These are phyloP conservation scores for Arabidopsis arenosa DNA, from an alignment of 345 rosid species.

Conservation along the genomic window DNA sequence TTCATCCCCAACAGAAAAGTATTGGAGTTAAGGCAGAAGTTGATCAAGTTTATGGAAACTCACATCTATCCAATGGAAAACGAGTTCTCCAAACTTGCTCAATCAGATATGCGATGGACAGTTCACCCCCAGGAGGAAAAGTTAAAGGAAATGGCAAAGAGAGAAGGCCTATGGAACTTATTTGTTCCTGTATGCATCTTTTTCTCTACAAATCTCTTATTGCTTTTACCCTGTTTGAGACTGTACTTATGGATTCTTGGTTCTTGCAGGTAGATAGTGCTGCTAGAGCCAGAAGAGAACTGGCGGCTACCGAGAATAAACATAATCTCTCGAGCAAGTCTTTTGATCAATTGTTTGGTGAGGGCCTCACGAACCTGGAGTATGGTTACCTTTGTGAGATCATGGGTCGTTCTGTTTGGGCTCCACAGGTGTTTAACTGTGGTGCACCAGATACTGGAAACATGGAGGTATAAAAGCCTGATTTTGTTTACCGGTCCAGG, in stretches of 20 bases:
- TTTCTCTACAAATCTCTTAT: conserved; percentile 10
- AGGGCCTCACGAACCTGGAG: conserved; percentile 93
- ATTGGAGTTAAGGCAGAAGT: conserved; percentile 62
- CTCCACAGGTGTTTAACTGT: conserved; percentile 95
- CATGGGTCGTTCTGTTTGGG: conserved; percentile 96
- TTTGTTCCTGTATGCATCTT: conserved; percentile 74
- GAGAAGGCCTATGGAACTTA: conserved; percentile 92
- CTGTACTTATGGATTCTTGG: conserved; percentile 25
- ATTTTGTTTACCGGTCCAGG: conserved; percentile 4
- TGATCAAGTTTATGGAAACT: conserved; percentile 90
- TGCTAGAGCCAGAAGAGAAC: conserved; percentile 67
- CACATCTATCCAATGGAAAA: conserved; percentile 82
- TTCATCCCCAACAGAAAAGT: conserved; percentile 74
- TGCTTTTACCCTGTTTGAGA: conserved; percentile 16
- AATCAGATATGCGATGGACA: conserved; percentile 78
- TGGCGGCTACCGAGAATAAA: conserved; percentile 53
- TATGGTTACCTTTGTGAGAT: conserved; percentile 98
- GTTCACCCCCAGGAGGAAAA: conserved; percentile 93
- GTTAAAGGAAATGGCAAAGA: conserved; percentile 85
- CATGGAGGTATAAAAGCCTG: conserved; percentile 78
- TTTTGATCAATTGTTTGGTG: conserved; percentile 70
- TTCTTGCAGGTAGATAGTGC: conserved; percentile 87
- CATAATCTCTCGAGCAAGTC: conserved; percentile 38
- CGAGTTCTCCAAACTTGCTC: conserved; percentile 79
- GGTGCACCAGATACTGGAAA: conserved; percentile 99